These are phyloP conservation scores for Puccinia horiana DNA, from an alignment of 1,284 basidiomycete species.

Conservation along the genomic window DNA sequence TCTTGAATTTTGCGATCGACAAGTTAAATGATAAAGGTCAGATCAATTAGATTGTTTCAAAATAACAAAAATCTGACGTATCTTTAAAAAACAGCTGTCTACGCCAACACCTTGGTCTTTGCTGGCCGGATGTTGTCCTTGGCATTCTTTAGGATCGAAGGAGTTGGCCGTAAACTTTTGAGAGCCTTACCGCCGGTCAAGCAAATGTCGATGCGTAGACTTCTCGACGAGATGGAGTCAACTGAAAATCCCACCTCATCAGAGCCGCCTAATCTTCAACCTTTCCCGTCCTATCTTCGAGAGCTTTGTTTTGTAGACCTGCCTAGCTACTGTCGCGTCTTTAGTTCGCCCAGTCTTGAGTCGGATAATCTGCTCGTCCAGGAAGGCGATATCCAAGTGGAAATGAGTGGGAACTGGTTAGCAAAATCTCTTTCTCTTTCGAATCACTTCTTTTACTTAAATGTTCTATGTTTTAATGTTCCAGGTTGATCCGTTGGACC, in stretches of 20 bases:
- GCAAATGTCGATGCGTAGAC: conserved; percentile 59
- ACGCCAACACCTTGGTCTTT: conserved; percentile 64
- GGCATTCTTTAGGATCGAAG: conserved; percentile 63
- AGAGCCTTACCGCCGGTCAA: conserved; percentile 61
- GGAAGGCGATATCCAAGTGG: conserved; percentile 51
- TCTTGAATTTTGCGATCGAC: conserved; percentile 62
- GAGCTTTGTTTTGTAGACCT: conserved; percentile 40
- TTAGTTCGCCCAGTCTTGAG: conserved; percentile 6
- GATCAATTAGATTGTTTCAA: no score
- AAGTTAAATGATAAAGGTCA: conserved; percentile 63
- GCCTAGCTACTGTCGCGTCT: conserved; percentile 23
- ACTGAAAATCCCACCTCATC: background rate
- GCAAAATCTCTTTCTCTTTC: background rate
- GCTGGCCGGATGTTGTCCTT: conserved; percentile 62
- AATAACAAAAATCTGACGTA: no score
- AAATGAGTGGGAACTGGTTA: conserved; percentile 54
- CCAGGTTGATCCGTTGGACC: conserved; percentile 57
- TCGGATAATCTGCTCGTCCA: conserved; percentile 51
- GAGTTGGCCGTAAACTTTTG: conserved; percentile 62
- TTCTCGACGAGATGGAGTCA: conserved; percentile 54
- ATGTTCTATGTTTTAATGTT: background rate
- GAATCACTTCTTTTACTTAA: background rate
- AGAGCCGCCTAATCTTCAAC: conserved; percentile 40
- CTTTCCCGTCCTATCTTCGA: conserved; percentile 44
- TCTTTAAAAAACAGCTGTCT: conserved; percentile 61